These are phyloP conservation scores for Cenococcum geophilum DNA, from an alignment of 495 filamentous ascomycete genomes.

Conservation along the genomic window DNA sequence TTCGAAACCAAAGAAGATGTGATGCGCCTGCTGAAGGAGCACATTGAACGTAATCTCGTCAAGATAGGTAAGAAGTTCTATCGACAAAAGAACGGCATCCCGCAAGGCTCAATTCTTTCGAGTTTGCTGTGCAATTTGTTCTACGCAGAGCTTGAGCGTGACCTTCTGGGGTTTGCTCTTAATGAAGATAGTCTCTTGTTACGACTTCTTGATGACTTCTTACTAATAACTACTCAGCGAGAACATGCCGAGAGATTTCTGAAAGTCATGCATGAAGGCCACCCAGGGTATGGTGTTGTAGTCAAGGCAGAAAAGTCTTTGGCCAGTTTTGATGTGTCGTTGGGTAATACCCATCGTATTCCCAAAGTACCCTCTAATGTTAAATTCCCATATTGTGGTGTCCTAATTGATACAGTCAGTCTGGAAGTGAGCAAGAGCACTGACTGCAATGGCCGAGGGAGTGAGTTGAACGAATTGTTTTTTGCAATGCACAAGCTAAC, in stretches of 20 bases:
- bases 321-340: slow-evolving; percentile 66
- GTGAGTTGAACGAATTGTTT: slow-evolving; percentile 36
- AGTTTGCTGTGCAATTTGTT: slow-evolving; percentile 88
- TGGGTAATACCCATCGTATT: slow-evolving; percentile 11
- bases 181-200: slow-evolving; percentile 60
- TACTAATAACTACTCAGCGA: slow-evolving; percentile 70
- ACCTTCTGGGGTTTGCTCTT: slow-evolving; percentile 60
- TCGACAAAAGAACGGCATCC: slow-evolving; percentile 81
- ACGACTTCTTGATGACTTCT: slow-evolving; percentile 84
- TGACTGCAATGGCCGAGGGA: slow-evolving; percentile 44
- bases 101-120: slow-evolving; percentile 86
- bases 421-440: slow-evolving; percentile 66
- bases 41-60: slow-evolving; percentile 76
- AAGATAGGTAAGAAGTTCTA: slow-evolving; percentile 87
- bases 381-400: slow-evolving; percentile 84
- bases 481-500: slow-evolving; percentile 9
- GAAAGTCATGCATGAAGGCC: slow-evolving; percentile 67
- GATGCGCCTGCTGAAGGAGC: slow-evolving; percentile 64
- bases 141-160: slow-evolving; percentile 75
- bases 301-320: slow-evolving; percentile 75
- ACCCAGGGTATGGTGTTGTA: slow-evolving; percentile 69
- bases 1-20: slow-evolving; percentile 51
- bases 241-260: slow-evolving; percentile 64
- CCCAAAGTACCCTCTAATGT: slow-evolving; percentile 24
- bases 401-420: slow-evolving; percentile 64